These are phyloP conservation scores for Penicillium sp. DNA, from an alignment of 2,329 filamentous ascomycete genomes.

Conservation along the genomic window DNA sequence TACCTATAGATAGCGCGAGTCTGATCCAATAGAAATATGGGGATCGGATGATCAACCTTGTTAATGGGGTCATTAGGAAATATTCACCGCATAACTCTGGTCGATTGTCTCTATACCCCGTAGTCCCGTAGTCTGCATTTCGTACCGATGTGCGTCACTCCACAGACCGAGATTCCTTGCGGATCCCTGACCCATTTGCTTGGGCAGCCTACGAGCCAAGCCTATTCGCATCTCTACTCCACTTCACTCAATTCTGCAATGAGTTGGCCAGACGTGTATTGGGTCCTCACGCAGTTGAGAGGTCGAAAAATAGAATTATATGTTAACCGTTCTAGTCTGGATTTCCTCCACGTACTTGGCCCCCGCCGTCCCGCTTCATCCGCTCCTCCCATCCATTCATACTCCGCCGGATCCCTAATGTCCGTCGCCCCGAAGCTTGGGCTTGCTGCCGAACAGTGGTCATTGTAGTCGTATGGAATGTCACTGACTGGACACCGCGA, in stretches of 20 bases:
- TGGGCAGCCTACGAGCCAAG: neutral
- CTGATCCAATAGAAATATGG: neutral
- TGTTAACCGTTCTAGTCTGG: conserved; percentile 8
- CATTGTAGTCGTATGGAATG: conserved; percentile 44
- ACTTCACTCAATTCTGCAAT: neutral
- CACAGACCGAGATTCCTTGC: neutral
- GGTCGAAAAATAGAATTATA: neutral
- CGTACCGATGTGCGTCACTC: conserved; percentile 2
- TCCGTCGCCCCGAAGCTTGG: conserved; percentile 33
- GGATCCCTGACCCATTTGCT: conserved; percentile 1
- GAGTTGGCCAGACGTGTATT: conserved; percentile 1
- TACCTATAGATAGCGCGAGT: neutral
- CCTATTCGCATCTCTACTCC: neutral
- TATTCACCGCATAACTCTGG: neutral
- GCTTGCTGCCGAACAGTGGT: conserved; percentile 32
- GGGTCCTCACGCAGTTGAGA: neutral
- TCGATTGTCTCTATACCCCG: neutral
- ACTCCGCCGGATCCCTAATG: conserved; percentile 44
- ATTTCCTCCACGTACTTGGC: conserved; percentile 12
- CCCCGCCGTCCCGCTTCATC: conserved; percentile 35
- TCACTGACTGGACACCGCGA: conserved; percentile 30
- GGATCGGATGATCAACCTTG: neutral
- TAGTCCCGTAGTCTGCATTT: neutral
- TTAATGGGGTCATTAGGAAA: neutral
- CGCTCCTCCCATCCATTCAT: conserved; percentile 46